These are phyloP conservation scores for Pyrus hybrid DNA, from an alignment of 331 rosid species.

Conservation along the genomic window DNA sequence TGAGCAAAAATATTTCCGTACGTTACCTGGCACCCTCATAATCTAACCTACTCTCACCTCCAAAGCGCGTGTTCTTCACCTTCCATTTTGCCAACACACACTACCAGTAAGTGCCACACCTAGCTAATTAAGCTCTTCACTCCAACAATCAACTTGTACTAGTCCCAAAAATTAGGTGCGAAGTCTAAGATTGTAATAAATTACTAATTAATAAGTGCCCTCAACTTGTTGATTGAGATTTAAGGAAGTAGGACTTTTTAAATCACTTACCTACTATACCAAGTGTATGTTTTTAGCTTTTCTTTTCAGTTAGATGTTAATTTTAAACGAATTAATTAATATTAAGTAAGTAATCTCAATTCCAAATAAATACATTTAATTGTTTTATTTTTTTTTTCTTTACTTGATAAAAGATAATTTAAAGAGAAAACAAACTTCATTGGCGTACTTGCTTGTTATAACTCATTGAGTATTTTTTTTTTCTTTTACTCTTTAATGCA, in stretches of 20 bases:
- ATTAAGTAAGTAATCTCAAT: not conserved
- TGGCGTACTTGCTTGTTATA: too few relatives aligned
- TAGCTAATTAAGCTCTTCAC: not conserved
- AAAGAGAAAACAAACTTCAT: not conserved
- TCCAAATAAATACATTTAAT: not conserved
- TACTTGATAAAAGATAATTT: not conserved
- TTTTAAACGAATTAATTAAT: not conserved
- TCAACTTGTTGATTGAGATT: constrained; percentile 13
- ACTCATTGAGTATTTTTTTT: not conserved
- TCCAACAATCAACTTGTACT: not conserved
- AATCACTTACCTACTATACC: constrained; percentile 2
- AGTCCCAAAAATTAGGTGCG: constrained; percentile 7
- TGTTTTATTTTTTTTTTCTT: not conserved
- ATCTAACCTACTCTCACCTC: not conserved
- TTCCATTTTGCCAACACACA: not conserved
- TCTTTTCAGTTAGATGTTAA: not conserved
- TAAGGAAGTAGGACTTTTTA: constrained; percentile 6
- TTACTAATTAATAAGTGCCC: not conserved
- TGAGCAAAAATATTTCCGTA: too few relatives aligned
- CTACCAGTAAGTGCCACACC: not conserved
- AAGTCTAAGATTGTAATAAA: constrained; percentile 5
- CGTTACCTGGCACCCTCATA: not conserved
- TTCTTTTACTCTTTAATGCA: too few relatives aligned
- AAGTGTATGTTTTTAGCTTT: not conserved
- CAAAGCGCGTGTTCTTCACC: not conserved